A percentile compares a stretch with the other conserved stretches of the same genome.
Conservation (phyloP, 495 filamentous ascomycete species). For the Chaetomium fimeti region DNA sequence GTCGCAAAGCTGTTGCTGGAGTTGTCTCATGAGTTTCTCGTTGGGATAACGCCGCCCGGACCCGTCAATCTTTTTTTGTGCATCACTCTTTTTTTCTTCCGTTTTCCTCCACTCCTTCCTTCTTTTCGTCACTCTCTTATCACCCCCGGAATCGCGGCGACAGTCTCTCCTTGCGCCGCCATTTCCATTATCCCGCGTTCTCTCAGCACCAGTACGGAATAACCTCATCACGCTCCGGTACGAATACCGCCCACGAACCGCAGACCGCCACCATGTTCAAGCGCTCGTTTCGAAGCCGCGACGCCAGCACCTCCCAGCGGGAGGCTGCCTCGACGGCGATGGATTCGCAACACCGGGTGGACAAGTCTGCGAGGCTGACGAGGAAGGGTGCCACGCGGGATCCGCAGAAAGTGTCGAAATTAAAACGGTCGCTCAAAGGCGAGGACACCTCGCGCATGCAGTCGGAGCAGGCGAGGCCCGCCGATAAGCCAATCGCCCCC, state of each 20-base stretch:
- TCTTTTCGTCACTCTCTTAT: slow-evolving; percentile 53
- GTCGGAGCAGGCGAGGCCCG: slow-evolving; percentile 48
- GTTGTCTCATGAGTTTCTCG: slow-evolving; percentile 46
- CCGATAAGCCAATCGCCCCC: slow-evolving; percentile 43
- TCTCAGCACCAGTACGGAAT: slow-evolving; percentile 28
- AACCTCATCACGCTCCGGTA: slow-evolving; percentile 23
- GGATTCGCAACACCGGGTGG: slow-evolving; percentile 59
- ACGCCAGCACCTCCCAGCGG: slow-evolving; percentile 37
- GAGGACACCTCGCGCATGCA: slow-evolving; percentile 33
- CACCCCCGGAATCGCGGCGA: slow-evolving; percentile 23
- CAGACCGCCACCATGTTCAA: slow-evolving; percentile 69
- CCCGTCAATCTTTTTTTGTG: slow-evolving; percentile 54
- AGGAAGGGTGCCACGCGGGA: slow-evolving; percentile 64
- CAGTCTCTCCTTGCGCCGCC: slow-evolving; percentile 32
- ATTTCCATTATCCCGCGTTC: slow-evolving; percentile 36
- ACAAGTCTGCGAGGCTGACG: slow-evolving; percentile 76
- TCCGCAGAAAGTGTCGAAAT: slow-evolving; percentile 67
- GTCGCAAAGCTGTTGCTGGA: slow-evolving; percentile 51
- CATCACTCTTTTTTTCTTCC: slow-evolving; percentile 42
- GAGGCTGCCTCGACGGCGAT: slow-evolving; percentile 33
- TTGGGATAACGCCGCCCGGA: slow-evolving; percentile 49
- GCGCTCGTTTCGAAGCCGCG: slow-evolving; percentile 72
- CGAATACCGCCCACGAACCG: slow-evolving; percentile 29
- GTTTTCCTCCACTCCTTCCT: slow-evolving; percentile 31
- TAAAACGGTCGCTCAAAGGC: slow-evolving; percentile 55